A percentile compares a stretch with the other conserved stretches of the same genome.
Evolutionary conservation across 345 rosid species (phyloP).

Genomic region (Kandelia obovata): DNA sequence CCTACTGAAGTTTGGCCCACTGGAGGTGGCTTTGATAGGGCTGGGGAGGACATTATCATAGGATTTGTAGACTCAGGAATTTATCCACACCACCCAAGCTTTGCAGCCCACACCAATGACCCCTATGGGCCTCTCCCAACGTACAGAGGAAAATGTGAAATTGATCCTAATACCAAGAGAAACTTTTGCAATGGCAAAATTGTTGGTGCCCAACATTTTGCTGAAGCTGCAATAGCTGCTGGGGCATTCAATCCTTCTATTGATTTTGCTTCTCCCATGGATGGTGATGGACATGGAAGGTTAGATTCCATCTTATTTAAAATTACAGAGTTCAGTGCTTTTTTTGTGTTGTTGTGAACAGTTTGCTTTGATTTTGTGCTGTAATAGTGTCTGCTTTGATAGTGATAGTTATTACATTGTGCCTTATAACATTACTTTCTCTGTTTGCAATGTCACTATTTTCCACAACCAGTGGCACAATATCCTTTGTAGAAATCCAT

Average conservation of each 20-base stretch:
- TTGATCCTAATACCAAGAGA: constrained; percentile 63
- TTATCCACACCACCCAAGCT: constrained; percentile 89
- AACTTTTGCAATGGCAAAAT: constrained; percentile 90
- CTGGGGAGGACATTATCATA: constrained; percentile 91
- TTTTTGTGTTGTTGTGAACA: not conserved
- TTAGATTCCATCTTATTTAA: constrained; percentile 22
- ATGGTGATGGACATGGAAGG: constrained; percentile 99
- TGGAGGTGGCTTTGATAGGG: constrained; percentile 92
- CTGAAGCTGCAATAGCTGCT: constrained; percentile 93
- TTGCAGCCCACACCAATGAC: constrained; percentile 54
- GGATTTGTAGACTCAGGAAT: constrained; percentile 97
- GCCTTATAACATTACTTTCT: not conserved
- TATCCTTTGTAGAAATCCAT: not conserved
- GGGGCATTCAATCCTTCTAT: constrained; percentile 77
- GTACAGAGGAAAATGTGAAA: constrained; percentile 92
- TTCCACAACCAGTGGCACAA: not conserved
- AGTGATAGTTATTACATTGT: not conserved
- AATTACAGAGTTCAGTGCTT: constrained; percentile 3
- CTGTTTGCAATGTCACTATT: not conserved
- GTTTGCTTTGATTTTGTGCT: not conserved
- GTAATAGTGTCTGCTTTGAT: not conserved
- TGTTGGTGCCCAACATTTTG: constrained; percentile 98
- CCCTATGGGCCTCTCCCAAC: constrained; percentile 83
- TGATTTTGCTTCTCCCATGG: constrained; percentile 95
- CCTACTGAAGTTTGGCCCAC: constrained; percentile 99